Conservation (phyloP, 2,329 filamentous ascomycete species). For the Fonsecaea erecta region DNA sequence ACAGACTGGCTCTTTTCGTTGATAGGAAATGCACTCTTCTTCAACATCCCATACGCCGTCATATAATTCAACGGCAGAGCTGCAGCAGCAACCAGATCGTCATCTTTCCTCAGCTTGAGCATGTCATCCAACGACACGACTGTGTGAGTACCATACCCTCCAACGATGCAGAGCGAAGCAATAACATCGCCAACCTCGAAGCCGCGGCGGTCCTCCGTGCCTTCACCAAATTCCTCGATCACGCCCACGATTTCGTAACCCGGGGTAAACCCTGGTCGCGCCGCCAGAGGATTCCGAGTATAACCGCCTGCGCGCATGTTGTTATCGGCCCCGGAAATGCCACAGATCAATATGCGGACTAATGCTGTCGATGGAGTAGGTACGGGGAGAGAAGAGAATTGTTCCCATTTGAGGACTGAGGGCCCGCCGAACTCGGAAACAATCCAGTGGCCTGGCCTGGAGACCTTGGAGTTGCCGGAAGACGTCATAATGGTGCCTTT, state of each 20-base stretch:
- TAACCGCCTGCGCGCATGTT: not conserved
- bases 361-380: not conserved
- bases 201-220: not conserved
- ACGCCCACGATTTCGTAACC: not conserved
- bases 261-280: not conserved
- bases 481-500: too few relatives aligned
- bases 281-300: not conserved
- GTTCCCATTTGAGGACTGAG: conserved; percentile 1
- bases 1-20: not conserved
- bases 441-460: not conserved
- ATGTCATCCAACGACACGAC: not conserved
- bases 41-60: conserved; percentile 1
- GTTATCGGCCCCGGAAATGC: not conserved
- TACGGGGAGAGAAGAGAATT: not conserved
- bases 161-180: not conserved
- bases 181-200: not conserved
- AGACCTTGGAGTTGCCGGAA: not conserved
- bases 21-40: not conserved
- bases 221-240: not conserved
- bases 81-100: not conserved
- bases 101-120: not conserved
- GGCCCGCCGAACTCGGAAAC: not conserved
- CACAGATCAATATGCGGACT: not conserved
- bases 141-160: not conserved
- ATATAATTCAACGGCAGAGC: not conserved